Base-by-base conservation (phyloP, 768 basidiomycete species). In the Amanita subjunquillea region DNA sequence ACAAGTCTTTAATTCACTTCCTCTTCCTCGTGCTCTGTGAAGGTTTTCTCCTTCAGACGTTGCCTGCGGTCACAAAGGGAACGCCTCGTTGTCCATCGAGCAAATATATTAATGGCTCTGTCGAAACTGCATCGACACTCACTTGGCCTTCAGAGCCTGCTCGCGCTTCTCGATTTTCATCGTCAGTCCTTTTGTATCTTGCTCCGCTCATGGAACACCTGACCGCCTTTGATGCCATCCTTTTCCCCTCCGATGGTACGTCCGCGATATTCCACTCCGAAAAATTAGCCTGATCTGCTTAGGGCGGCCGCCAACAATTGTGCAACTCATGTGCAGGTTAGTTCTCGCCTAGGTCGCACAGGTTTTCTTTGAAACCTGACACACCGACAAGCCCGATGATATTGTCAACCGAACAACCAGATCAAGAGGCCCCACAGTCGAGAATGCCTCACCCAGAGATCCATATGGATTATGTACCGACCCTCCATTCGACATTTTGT, bases 361-460 rank as follows among this genome's bases (percentile, higher is more conserved):
- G 38, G 15, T n/a, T 4, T 3, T 34, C 38, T 40, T 52, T 29
- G 48, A 39, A 44, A 17, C 27, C 54, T 22, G 57, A 48, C 25
- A 15, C 53, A 55, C 51, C 41, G 36, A 29, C 20, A 55, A 78
- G 76, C 57, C 72, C 72, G 2, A 72, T 74, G 66, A 63, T 72
- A 50, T 59, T 71, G 54, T 68, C 70, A 15, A 66, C 70, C 52
- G 72, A 74, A 43, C 75, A 76, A 54, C 67, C 67, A 12, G 65
- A 72, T 9, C 74, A 75, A 50, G 72, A 71, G 41, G 72, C 69
- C 51, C 66, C 73, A 27, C 74, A 74, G 30, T 68, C 79, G 43
- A 80, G 83, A 49, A 77, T 87, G 72, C 88, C 88, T 0, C 88
- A 91, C 64, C 88, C 88, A 9, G 87, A 90, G 65, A 78, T 87